Evolutionary conservation across 1,139 yeast genomes (phyloP).

Genomic region (Magnusiomyces tetraspermus): DNA sequence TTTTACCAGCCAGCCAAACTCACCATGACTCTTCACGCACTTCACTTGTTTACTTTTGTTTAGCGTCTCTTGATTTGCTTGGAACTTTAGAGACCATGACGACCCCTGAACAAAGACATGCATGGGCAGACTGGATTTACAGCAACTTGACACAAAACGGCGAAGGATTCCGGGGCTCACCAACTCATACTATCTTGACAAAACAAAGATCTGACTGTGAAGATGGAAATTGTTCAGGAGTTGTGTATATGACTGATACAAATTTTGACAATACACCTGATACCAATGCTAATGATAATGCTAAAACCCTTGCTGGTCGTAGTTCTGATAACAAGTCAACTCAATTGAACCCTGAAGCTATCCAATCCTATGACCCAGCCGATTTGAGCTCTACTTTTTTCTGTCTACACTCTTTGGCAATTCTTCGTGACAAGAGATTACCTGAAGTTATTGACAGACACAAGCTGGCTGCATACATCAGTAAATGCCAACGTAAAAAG

Average conservation of each 20-base stretch:
- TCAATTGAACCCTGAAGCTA: background rate
- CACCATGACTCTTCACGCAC: slow-evolving; percentile 51
- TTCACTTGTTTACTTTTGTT: slow-evolving; percentile 56
- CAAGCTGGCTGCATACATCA: slow-evolving; percentile 43
- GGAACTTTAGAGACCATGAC: slow-evolving; percentile 31
- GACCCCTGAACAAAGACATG: slow-evolving; percentile 25
- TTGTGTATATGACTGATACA: too few species aligned
- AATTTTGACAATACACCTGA: too few species aligned
- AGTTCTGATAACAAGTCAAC: background rate
- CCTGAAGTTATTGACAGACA: slow-evolving; percentile 35
- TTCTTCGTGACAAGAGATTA: slow-evolving; percentile 38
- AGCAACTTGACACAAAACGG: slow-evolving; percentile 37
- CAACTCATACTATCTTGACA: slow-evolving; percentile 33
- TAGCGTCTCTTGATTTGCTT: slow-evolving; percentile 52
- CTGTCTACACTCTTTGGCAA: slow-evolving; percentile 34
- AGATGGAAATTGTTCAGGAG: too few species aligned
- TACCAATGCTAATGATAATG: background rate
- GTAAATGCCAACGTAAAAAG: slow-evolving; percentile 42
- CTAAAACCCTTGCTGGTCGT: background rate
- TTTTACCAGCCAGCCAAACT: slow-evolving; percentile 31
- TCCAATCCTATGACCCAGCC: slow-evolving; percentile 44
- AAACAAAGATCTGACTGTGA: too few species aligned
- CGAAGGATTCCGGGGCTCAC: slow-evolving; percentile 49
- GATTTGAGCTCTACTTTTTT: slow-evolving; percentile 56
- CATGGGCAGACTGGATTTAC: slow-evolving; percentile 42